These are phyloP conservation scores for Fomitopsis schrenkii DNA, from an alignment of 1,284 basidiomycete genomes.

Conservation along the genomic window DNA sequence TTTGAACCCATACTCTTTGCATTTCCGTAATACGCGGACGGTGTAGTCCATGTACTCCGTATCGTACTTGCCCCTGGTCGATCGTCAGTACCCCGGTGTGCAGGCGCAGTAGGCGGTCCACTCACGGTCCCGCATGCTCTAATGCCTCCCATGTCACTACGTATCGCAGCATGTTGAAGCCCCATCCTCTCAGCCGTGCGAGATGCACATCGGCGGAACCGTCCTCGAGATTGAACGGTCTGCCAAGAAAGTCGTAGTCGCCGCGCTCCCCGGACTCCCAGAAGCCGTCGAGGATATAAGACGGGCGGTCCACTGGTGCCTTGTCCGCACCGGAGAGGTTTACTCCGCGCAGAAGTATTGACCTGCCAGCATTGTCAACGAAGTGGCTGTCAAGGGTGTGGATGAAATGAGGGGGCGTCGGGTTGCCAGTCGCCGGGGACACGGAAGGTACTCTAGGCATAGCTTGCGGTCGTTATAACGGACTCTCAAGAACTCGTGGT, in stretches of 20 bases:
- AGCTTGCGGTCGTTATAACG: not conserved
- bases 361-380: conserved; percentile 81
- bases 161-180: conserved; percentile 92
- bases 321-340: conserved; percentile 91
- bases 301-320: conserved; percentile 71
- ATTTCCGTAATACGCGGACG: conserved; percentile 81
- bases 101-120: conserved; percentile 19
- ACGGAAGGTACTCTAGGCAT: conserved; percentile 59
- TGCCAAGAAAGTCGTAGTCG: conserved; percentile 67
- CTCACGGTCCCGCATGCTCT: conserved; percentile 92
- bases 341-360: conserved; percentile 85
- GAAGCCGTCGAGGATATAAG: conserved; percentile 71
- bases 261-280: conserved; percentile 85
- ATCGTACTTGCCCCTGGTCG: conserved; percentile 81
- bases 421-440: conserved; percentile 68
- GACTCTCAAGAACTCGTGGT: no score
- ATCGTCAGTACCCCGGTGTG: not conserved
- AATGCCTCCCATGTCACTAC: conserved; percentile 94
- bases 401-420: conserved; percentile 49
- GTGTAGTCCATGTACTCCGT: conserved; percentile 92
- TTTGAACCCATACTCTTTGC: conserved; percentile 93
- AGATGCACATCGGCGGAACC: conserved; percentile 89
- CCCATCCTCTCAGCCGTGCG: conserved; percentile 84
- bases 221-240: conserved; percentile 81
- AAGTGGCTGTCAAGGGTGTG: conserved; percentile 76